phyloP scores from a whole-genome alignment of 371 early-diverging fungal genomes.

The Batrachochytrium dendrobatidis region DNA sequence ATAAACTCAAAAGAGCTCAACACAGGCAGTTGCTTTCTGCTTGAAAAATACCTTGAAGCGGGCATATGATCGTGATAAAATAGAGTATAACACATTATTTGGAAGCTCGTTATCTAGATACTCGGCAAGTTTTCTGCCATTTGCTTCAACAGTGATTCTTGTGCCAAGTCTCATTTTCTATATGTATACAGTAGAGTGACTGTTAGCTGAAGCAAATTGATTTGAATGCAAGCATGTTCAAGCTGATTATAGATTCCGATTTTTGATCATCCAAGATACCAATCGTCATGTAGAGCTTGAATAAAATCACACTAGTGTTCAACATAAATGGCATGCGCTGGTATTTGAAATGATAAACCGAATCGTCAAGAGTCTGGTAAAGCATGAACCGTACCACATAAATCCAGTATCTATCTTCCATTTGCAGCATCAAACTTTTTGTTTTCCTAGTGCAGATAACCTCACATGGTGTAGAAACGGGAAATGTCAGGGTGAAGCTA shows the following conservation, averaged over 20 bases:
- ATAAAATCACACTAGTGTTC: too few relatives aligned
- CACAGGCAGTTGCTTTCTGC: too few relatives aligned
- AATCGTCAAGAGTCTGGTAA: too few relatives aligned
- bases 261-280: too few relatives aligned
- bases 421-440: background rate
- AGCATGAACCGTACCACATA: background rate
- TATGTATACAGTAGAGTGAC: too few relatives aligned
- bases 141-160: background rate
- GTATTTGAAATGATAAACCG: too few relatives aligned
- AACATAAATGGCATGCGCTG: too few relatives aligned
- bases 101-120: background rate
- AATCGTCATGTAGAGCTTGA: too few relatives aligned
- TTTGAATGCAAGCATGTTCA: too few relatives aligned
- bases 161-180: background rate
- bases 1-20: too few relatives aligned
- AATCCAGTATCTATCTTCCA: background rate
- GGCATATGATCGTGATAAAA: background rate
- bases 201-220: too few relatives aligned
- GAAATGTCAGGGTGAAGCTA: background rate
- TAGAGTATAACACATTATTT: background rate
- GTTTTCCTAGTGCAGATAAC: background rate
- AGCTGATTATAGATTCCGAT: too few relatives aligned
- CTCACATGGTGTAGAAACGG: background rate
- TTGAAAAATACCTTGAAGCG: background rate
- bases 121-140: background rate